Evolutionary conservation across 805 yeast genomes (phyloP).

Genomic region (Metschnikowia dekortorum): DNA sequence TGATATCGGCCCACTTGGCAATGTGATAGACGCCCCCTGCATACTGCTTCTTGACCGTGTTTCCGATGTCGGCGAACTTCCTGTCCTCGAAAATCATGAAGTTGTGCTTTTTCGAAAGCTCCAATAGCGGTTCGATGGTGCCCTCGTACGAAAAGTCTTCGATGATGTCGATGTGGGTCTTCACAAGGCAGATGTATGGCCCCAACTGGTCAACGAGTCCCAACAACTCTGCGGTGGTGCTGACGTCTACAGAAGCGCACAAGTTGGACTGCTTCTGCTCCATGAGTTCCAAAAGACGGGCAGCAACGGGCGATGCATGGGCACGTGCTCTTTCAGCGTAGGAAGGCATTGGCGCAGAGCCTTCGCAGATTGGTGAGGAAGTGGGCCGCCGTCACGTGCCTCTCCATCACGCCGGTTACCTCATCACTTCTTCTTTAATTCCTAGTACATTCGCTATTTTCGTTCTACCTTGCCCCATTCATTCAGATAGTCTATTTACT

Average conservation of each 20-base stretch:
- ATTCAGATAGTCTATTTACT: too few species aligned
- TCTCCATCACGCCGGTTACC: too few species aligned
- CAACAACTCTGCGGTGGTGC: conserved; percentile 72
- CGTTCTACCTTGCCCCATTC: too few species aligned
- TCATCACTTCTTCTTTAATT: too few species aligned
- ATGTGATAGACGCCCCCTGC: conserved; percentile 85
- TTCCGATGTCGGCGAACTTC: conserved; percentile 97
- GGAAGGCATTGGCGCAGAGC: conserved; percentile 19
- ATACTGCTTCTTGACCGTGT: conserved; percentile 93
- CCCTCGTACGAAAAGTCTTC: conserved; percentile 82
- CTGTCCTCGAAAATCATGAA: conserved; percentile 95
- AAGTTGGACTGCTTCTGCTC: conserved; percentile 77
- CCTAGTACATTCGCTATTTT: too few species aligned
- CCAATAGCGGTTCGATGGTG: conserved; percentile 71
- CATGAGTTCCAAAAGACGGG: conserved; percentile 68
- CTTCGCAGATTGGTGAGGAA: neutral
- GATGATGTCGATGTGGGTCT: conserved; percentile 91
- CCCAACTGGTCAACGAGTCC: conserved; percentile 73
- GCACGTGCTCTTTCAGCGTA: conserved; percentile 65
- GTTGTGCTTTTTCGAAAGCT: conserved; percentile 71
- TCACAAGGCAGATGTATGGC: conserved; percentile 85
- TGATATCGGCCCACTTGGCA: conserved; percentile 93
- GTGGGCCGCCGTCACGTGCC: neutral
- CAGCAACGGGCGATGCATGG: conserved; percentile 78
- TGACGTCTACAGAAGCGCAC: conserved; percentile 93